Conservation (phyloP, 1,284 basidiomycete genomes). For the Tylopilus sp. region DNA sequence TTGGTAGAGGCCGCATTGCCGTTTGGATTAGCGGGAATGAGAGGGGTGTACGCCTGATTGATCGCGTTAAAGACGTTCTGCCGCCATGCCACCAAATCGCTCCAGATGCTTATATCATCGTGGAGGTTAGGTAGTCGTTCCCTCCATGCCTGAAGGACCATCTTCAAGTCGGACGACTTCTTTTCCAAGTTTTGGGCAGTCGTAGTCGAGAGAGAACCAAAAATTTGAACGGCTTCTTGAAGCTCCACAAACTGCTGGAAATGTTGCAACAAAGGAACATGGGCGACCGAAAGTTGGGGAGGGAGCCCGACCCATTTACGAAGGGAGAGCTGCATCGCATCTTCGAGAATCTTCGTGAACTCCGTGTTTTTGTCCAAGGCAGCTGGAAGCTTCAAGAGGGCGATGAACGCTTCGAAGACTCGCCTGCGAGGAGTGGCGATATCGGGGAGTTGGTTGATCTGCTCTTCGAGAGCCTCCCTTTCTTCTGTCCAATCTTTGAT, state of each 20-base stretch:
- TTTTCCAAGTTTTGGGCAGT: slow-evolving; percentile 90
- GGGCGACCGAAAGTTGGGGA: slow-evolving; percentile 81
- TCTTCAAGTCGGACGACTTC: slow-evolving; percentile 93
- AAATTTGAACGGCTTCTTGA: slow-evolving; percentile 94
- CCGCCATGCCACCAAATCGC: slow-evolving; percentile 96
- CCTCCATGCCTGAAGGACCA: slow-evolving; percentile 95
- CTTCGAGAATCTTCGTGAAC: slow-evolving; percentile 87
- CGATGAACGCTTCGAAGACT: slow-evolving; percentile 94
- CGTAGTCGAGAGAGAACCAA: slow-evolving; percentile 85
- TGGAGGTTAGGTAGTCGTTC: slow-evolving; percentile 94
- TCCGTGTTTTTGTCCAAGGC: slow-evolving; percentile 71
- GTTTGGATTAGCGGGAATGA: slow-evolving; percentile 60
- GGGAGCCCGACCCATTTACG: slow-evolving; percentile 96
- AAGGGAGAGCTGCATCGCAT: slow-evolving; percentile 94
- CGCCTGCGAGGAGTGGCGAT: slow-evolving; percentile 89
- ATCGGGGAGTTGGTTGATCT: slow-evolving; percentile 80
- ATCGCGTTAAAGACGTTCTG: slow-evolving; percentile 94
- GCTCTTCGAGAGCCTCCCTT: slow-evolving; percentile 79
- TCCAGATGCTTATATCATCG: slow-evolving; percentile 99
- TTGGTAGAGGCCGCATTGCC: slow-evolving; percentile 51
- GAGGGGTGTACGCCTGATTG: slow-evolving; percentile 94
- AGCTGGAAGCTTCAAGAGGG: slow-evolving; percentile 68
- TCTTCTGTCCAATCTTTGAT: slow-evolving; percentile 88
- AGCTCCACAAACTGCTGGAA: slow-evolving; percentile 99
- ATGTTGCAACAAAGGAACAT: slow-evolving; percentile 92